Conservation (phyloP, 768 basidiomycete species). For the Tremella fuciformis region DNA sequence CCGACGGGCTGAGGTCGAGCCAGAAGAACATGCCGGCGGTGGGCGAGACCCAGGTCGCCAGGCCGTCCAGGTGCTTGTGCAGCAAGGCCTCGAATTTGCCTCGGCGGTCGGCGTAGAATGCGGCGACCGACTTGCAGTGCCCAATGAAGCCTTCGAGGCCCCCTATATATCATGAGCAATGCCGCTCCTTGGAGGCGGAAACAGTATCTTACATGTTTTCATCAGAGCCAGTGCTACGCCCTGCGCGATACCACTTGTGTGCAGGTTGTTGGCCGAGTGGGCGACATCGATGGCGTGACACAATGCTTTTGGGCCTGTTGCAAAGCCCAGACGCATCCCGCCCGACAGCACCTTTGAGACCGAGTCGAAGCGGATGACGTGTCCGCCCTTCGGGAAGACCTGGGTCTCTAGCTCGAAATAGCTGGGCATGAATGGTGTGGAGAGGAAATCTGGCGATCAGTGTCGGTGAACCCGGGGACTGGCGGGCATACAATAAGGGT, state of each 20-base stretch:
- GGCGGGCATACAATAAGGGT: slow-evolving; percentile 56
- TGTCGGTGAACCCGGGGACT: background rate
- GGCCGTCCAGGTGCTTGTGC: slow-evolving; percentile 68
- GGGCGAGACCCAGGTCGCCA: slow-evolving; percentile 58
- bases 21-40: slow-evolving; percentile 74
- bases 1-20: slow-evolving; percentile 51
- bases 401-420: slow-evolving; percentile 78
- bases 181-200: background rate
- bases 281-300: slow-evolving; percentile 65
- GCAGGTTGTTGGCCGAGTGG: slow-evolving; percentile 56
- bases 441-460: slow-evolving; percentile 33
- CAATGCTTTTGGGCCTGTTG: slow-evolving; percentile 68
- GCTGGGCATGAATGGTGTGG: slow-evolving; percentile 59
- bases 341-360: slow-evolving; percentile 69
- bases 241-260: slow-evolving; percentile 48
- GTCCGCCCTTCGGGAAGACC: slow-evolving; percentile 63
- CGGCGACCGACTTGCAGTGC: slow-evolving; percentile 68
- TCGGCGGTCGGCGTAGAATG: slow-evolving; percentile 54
- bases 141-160: slow-evolving; percentile 69
- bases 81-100: slow-evolving; percentile 77
- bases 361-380: slow-evolving; percentile 84
- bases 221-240: slow-evolving; percentile 42
- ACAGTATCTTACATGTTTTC: slow-evolving; percentile 31
- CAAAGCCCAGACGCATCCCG: slow-evolving; percentile 61
- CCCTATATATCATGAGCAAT: slow-evolving; percentile 56